Evolutionary conservation across 2,329 filamentous ascomycete species (phyloP).

Genomic region (Talaromyces sp.): DNA sequence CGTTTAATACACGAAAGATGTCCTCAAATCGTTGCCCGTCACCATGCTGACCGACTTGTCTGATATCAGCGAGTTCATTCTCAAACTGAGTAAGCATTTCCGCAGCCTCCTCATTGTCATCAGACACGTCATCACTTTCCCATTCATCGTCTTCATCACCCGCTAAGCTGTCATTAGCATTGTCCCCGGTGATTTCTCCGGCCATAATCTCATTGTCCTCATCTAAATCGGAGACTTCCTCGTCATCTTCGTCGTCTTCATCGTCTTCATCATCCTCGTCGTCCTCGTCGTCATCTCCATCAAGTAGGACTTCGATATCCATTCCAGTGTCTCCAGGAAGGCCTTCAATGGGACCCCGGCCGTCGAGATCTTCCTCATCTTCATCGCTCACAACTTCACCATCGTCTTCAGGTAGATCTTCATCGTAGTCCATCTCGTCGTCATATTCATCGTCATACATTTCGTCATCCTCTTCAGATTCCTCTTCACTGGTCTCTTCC

Average conservation of each 20-base stretch:
- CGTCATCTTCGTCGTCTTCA: slow-evolving; percentile 51
- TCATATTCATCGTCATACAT: slow-evolving; percentile 90
- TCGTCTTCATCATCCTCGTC: slow-evolving; percentile 60
- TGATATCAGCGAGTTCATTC: slow-evolving; percentile 35
- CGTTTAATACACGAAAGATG: slow-evolving; percentile 40
- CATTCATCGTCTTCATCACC: slow-evolving; percentile 46
- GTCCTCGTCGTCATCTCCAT: slow-evolving; percentile 58
- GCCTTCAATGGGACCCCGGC: slow-evolving; percentile 68
- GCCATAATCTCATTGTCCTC: slow-evolving; percentile 44
- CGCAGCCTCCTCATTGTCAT: slow-evolving; percentile 38
- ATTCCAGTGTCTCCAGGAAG: slow-evolving; percentile 56
- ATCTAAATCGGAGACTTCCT: slow-evolving; percentile 56
- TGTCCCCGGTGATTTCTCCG: slow-evolving; percentile 51
- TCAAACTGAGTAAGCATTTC: slow-evolving; percentile 41
- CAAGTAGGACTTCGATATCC: slow-evolving; percentile 85
- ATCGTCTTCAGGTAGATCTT: slow-evolving; percentile 71
- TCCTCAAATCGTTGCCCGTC: slow-evolving; percentile 41
- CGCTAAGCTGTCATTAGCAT: slow-evolving; percentile 46
- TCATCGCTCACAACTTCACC: slow-evolving; percentile 87
- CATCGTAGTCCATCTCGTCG: slow-evolving; percentile 89
- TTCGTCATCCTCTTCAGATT: slow-evolving; percentile 70
- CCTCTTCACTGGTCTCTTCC: slow-evolving; percentile 72
- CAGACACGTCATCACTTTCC: slow-evolving; percentile 45
- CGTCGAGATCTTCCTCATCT: slow-evolving; percentile 67
- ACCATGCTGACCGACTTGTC: slow-evolving; percentile 35